Percentiles rank a stretch among this genome's conserved stretches.
These are phyloP conservation scores for Boechera retrofracta DNA, from an alignment of 345 rosid genomes.

Conservation along the genomic window DNA sequence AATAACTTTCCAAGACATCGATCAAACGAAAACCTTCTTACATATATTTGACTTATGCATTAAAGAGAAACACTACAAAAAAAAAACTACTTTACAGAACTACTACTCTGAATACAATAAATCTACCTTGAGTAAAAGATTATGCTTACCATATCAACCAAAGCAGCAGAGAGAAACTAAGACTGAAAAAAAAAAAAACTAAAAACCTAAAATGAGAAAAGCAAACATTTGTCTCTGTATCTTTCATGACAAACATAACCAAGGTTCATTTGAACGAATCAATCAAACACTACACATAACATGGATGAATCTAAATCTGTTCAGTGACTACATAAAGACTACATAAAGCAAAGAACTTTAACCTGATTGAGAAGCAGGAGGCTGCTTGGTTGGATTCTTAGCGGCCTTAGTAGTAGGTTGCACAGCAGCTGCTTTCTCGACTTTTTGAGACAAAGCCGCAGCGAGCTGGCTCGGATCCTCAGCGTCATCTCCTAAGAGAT, in stretches of 20 bases:
- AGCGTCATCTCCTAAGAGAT: conserved; percentile 71
- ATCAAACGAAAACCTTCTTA: not conserved
- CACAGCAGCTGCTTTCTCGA: conserved; percentile 46
- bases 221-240: not conserved
- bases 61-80: too few relatives aligned
- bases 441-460: conserved; percentile 52
- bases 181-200: not conserved
- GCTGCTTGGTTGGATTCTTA: conserved; percentile 74
- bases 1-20: not conserved
- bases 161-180: not conserved
- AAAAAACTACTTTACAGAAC: too few relatives aligned
- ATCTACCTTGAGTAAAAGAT: not conserved
- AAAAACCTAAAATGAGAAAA: not conserved
- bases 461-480: conserved; percentile 76
- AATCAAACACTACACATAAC: not conserved
- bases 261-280: not conserved
- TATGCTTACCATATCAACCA: not conserved
- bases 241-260: not conserved
- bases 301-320: not conserved
- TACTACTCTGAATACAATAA: not conserved
- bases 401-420: conserved; percentile 54
- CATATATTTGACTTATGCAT: not conserved
- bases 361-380: conserved; percentile 89
- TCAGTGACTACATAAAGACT: not conserved
- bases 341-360: conserved; percentile 6